Conservation (phyloP, 2,329 filamentous ascomycete genomes). For the Trichoderma sp. region DNA sequence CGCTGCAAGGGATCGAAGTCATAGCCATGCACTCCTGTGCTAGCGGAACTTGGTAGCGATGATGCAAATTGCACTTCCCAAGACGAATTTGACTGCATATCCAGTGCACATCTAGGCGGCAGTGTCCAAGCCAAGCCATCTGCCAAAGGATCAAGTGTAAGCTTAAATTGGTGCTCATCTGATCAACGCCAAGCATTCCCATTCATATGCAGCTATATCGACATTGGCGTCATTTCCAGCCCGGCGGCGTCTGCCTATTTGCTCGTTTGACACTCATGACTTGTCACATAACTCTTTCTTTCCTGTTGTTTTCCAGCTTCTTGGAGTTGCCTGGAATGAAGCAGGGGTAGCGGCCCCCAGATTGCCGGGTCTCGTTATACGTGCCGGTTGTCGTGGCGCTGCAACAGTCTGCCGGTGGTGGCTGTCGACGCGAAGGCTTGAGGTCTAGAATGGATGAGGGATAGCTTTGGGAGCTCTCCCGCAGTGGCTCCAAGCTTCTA, state of each 20-base stretch:
- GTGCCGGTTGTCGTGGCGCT: conserved; percentile 1
- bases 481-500: not conserved
- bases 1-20: not conserved
- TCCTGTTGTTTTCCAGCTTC: not conserved
- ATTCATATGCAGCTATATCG: not conserved
- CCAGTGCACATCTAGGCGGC: not conserved
- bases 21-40: conserved; percentile 6
- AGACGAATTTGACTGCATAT: not conserved
- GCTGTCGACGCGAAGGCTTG: not conserved
- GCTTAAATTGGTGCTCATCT: not conserved
- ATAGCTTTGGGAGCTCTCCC: conserved; percentile 8
- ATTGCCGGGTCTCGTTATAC: not conserved
- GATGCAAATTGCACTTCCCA: not conserved
- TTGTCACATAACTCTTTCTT: not conserved
- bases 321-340: not conserved
- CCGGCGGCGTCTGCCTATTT: not conserved
- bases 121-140: not conserved
- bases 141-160: not conserved
- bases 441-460: not conserved
- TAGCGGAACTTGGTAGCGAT: not conserved
- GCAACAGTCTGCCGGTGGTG: conserved; percentile 11
- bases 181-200: conserved; percentile 1
- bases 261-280: not conserved
- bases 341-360: not conserved
- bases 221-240: conserved; percentile 6